A percentile compares a stretch with the other conserved stretches of the same genome.
Evolutionary conservation across 345 rosid genomes (phyloP).

Genomic region (Euphorbia tirucalli): DNA sequence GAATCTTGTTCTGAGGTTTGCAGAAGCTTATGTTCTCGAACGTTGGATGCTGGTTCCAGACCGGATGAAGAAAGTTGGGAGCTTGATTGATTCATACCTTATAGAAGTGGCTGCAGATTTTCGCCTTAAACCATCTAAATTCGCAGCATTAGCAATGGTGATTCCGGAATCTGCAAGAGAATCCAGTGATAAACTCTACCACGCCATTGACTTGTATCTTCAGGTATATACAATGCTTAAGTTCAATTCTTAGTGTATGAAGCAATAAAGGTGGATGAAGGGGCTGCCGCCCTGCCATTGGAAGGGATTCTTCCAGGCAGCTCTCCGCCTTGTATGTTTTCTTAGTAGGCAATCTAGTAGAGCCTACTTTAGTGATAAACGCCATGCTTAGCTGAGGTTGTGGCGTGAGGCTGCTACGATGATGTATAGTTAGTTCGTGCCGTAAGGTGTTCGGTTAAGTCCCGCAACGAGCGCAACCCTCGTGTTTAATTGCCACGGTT

Average conservation of each 20-base stretch:
- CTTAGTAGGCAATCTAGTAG: too few relatives aligned
- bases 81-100: constrained; percentile 45
- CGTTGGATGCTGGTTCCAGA: not conserved
- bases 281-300: too few relatives aligned
- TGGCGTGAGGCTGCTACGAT: too few relatives aligned
- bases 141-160: constrained; percentile 32
- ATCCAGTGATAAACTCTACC: constrained; percentile 39
- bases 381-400: too few relatives aligned
- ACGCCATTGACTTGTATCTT: constrained; percentile 48
- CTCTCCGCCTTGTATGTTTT: too few relatives aligned
- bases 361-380: too few relatives aligned
- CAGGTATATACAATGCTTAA: constrained; percentile 35
- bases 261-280: too few relatives aligned
- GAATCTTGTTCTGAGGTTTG: constrained; percentile 45
- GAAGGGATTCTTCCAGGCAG: too few relatives aligned
- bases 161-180: constrained; percentile 47
- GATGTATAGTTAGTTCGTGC: too few relatives aligned
- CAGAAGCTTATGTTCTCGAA: constrained; percentile 28
- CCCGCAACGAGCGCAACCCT: too few relatives aligned
- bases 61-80: constrained; percentile 36
- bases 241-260: not conserved
- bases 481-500: too few relatives aligned
- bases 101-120: constrained; percentile 52
- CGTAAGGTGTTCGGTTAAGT: too few relatives aligned
- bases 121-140: constrained; percentile 34